Base-by-base conservation (phyloP, 768 basidiomycete genomes). In the Lactarius quietus region DNA sequence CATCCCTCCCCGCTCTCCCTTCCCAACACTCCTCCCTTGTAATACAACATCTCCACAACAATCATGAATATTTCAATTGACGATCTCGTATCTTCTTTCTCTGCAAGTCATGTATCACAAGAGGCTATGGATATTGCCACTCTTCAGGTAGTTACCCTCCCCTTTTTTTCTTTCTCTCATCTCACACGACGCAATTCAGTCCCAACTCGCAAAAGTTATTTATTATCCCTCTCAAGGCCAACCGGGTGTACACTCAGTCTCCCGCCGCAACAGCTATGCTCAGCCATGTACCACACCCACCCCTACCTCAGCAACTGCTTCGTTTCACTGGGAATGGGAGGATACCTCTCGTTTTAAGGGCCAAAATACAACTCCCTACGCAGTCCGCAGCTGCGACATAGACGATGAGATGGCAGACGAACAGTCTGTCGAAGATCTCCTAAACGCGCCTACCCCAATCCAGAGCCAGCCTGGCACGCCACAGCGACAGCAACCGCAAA, bases 101-200 rank as follows among this genome's bases (percentile, higher is more conserved):
- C 74, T 51, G 70, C 78, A 2, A 80, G 76, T 72, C 82, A 83
- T 77, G 81, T 83, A 71, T 81, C 81, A 65, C 83, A 83, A 69
- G 82, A 83, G 69, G 81, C 81, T n/a, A 76, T 78, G 17, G 83
- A 83, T 74, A 76, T 83, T 65, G 80, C 80, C 55, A 73, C 77
- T 29, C 76, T 83, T 17, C 81, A 83, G 77, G 82, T 83, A 69
- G 29, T 65, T 59, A 17, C 38, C 61, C 52, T 67, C 70, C 72
- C 72, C 70, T n/a, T 31, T n/a, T 58, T 43, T 36, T 56, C 59
- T 43, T 36, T 56, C 59, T 20, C 20, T 26, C 15, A 41, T 61
- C 31, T 33, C 26, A 31, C 61, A 36, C 33, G 33, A 54, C 33
- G 53, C 26, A 48, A 59, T 52, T 59, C 62, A 82, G 81, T 73